Base-by-base conservation (phyloP, 2,329 filamentous ascomycete species). In the Colletotrichum echinochloae region DNA sequence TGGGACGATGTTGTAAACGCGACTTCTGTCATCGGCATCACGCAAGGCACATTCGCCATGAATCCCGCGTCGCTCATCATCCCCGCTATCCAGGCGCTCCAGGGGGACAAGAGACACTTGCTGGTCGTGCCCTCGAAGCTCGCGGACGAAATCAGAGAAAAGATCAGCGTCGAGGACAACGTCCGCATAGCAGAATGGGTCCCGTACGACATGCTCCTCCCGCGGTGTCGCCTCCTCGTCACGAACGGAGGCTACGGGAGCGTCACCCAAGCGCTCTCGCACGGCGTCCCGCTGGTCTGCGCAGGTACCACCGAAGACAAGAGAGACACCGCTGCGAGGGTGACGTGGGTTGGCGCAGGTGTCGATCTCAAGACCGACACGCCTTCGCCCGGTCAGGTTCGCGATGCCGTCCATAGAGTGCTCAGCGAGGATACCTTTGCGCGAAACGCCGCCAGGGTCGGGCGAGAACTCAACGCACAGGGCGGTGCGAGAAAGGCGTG, bases 231-330 rank as follows among this genome's bases (percentile, higher is more conserved):
- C 7, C 74, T 81, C 6, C 74, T 81, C 20, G 76, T 81, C 52
- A 81, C 80, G 4, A 81, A 81, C 23, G 80, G 79, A 7, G 80
- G 80, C 1, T 81, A 81, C 44, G 79, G 80, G 20, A 81, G 79
- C 44, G 75, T 81, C 60, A 81, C 78, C 0, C 80, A 81, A 39
- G 80, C 80, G 0, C 72, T 81, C 5, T 79, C 77, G 0, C 78
- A 80, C n/a, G 76, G 74, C 30, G 76, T 81, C 1, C 79, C 80
- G 5, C 70, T 81, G 28, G 75, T 81, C 6, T 81, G 79, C 26
- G 80, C 80, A 0, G 80, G 80, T 0, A 80, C 80, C 49, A 76
- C 78, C 0, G 79, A 81, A 37, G 80, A 81, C 14, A 81, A 81
- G 72, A 80, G 76, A 60, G 80, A 81, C 54, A 81, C 80, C 0